phyloP scores from a whole-genome alignment of 1,284 basidiomycete genomes.

The Irpex sp. region DNA sequence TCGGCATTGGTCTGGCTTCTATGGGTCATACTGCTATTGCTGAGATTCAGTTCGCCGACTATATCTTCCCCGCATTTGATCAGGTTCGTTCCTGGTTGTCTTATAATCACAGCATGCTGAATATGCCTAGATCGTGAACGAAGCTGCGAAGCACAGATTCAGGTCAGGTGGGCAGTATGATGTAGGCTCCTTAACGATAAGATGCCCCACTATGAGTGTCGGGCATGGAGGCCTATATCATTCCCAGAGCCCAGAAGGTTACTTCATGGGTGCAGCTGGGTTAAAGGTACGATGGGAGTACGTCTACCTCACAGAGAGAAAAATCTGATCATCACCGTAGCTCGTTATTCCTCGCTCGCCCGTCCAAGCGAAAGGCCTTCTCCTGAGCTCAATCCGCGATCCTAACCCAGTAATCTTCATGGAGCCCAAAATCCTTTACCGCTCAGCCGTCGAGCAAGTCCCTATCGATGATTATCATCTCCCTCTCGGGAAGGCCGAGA shows the following conservation, averaged over 20 bases:
- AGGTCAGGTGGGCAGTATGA: constrained; percentile 84
- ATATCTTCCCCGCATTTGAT: constrained; percentile 91
- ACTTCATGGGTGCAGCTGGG: constrained; percentile 88
- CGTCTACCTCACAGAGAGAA: not conserved
- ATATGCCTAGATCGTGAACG: constrained; percentile 76
- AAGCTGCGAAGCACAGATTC: constrained; percentile 92
- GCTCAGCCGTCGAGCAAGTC: constrained; percentile 89
- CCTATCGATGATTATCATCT: constrained; percentile 85
- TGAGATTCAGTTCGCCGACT: constrained; percentile 88
- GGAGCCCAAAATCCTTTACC: constrained; percentile 91
- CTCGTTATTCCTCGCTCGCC: constrained; percentile 90
- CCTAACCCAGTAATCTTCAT: constrained; percentile 93
- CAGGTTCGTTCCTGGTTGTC: constrained; percentile 45
- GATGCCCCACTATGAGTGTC: constrained; percentile 87
- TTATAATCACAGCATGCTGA: not conserved
- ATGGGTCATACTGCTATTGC: constrained; percentile 96
- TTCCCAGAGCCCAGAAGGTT: constrained; percentile 92
- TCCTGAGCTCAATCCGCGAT: constrained; percentile 84
- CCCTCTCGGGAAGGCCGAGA: constrained; percentile 78
- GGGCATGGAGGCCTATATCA: constrained; percentile 94
- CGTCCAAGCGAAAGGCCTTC: constrained; percentile 90
- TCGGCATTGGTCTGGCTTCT: constrained; percentile 87
- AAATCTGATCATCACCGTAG: constrained; percentile 33
- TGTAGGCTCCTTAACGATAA: constrained; percentile 83
- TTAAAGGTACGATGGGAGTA: constrained; percentile 59